phyloP scores from a whole-genome alignment of 257 asterid species.

The Anisodus tanguticus region DNA sequence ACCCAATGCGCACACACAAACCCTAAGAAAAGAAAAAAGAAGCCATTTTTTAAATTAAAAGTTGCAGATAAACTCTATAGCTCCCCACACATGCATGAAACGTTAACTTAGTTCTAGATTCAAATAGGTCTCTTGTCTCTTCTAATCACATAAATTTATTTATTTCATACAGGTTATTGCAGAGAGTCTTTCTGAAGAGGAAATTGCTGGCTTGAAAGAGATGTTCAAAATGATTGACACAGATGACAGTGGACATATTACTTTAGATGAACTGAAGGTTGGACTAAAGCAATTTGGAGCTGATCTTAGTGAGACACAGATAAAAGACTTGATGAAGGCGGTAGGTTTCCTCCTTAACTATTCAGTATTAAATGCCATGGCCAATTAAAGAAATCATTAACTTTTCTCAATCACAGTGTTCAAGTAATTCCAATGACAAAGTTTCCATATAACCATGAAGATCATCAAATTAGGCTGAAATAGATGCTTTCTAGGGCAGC shows the following conservation, averaged over 20 bases:
- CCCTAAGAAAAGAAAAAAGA: not conserved
- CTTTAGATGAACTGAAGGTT: slow-evolving; percentile 42
- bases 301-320: slow-evolving; percentile 39
- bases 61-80: not conserved
- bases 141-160: not conserved
- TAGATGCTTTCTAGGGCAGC: not conserved
- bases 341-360: slow-evolving; percentile 30
- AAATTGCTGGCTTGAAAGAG: slow-evolving; percentile 46
- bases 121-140: not conserved
- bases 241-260: slow-evolving; percentile 40
- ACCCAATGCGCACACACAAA: not conserved
- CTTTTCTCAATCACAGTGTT: not conserved
- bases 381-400: not conserved
- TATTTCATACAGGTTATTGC: slow-evolving; percentile 38
- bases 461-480: slow-evolving; percentile 21
- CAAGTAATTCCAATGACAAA: not conserved
- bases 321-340: slow-evolving; percentile 38
- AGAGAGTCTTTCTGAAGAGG: slow-evolving; percentile 46
- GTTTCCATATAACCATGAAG: slow-evolving; percentile 7
- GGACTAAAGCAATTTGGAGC: slow-evolving; percentile 45
- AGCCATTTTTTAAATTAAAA: slow-evolving; percentile 18
- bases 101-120: not conserved
- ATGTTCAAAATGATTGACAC: slow-evolving; percentile 45
- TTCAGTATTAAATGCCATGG: not conserved
- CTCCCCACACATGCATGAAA: not conserved